Percentiles rank a stretch among this genome's conserved stretches.
These are phyloP conservation scores for Acacia acuminata DNA, from an alignment of 306 rosid genomes.

Conservation along the genomic window DNA sequence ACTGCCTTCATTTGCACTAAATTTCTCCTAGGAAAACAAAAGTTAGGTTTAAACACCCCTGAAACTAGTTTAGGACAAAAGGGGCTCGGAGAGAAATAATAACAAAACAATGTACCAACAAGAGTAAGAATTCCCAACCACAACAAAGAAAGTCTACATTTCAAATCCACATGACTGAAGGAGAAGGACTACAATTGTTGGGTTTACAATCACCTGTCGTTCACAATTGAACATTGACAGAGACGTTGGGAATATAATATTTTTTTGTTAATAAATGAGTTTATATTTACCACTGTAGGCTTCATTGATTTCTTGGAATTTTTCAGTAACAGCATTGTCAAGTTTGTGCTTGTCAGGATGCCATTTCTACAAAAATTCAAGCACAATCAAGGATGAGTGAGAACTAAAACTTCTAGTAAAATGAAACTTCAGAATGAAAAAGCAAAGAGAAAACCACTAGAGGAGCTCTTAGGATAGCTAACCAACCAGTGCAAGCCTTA, in stretches of 20 bases:
- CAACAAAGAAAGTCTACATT: conserved; percentile 6
- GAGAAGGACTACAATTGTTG: conserved; percentile 7
- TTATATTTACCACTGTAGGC: conserved; percentile 63
- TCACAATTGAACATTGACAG: not conserved
- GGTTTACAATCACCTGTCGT: not conserved
- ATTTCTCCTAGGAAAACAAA: not conserved
- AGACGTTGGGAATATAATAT: not conserved
- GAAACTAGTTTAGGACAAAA: not conserved
- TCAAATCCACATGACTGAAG: conserved; percentile 25
- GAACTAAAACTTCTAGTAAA: conserved; percentile 25
- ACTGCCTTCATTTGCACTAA: conserved; percentile 1
- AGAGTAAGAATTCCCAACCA: conserved; percentile 18
- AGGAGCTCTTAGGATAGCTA: conserved; percentile 21
- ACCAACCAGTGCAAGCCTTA: conserved; percentile 74
- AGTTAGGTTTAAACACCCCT: not conserved
- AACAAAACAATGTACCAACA: not conserved
- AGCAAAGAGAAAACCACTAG: not conserved
- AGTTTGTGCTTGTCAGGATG: conserved; percentile 79
- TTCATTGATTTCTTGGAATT: conserved; percentile 77
- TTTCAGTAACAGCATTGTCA: conserved; percentile 54
- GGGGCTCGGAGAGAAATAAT: not conserved
- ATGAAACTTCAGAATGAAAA: conserved; percentile 6
- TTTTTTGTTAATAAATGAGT: not conserved
- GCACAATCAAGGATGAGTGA: conserved; percentile 28
- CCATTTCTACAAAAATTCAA: conserved; percentile 60